phyloP scores from a whole-genome alignment of 352 stramenopile species.

The Phytophthora ohioensis region DNA sequence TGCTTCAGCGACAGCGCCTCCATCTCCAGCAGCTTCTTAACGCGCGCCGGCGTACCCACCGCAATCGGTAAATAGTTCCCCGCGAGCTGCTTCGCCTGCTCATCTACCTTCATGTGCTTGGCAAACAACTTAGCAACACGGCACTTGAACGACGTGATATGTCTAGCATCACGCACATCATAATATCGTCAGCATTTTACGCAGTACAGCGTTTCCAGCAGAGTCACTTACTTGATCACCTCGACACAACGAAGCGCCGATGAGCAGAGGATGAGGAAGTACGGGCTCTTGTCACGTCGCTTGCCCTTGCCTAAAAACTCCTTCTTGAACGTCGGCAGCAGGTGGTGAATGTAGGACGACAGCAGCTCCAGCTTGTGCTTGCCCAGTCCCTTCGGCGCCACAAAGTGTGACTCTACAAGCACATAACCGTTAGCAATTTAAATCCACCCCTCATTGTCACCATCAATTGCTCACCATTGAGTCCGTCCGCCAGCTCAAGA shows the following conservation, averaged over 20 bases:
- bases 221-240: constrained; percentile 91
- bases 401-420: constrained; percentile 72
- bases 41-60: constrained; percentile 77
- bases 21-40: constrained; percentile 86
- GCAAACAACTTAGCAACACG: constrained; percentile 96
- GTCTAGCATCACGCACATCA: constrained; percentile 38
- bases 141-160: constrained; percentile 87
- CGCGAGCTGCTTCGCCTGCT: constrained; percentile 89
- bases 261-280: constrained; percentile 92
- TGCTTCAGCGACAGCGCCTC: constrained; percentile 78
- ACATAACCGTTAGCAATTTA: neutral
- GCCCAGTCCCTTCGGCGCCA: constrained; percentile 61
- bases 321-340: constrained; percentile 78
- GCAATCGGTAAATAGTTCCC: constrained; percentile 79
- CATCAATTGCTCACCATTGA: constrained; percentile 58
- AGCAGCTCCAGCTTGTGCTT: constrained; percentile 85
- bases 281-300: constrained; percentile 89
- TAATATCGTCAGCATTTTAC: constrained; percentile 29
- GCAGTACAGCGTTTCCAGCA: neutral
- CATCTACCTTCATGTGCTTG: constrained; percentile 93
- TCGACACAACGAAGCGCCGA: constrained; percentile 93
- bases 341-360: constrained; percentile 76
- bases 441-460: neutral
- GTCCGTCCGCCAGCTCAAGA: constrained; percentile 80
- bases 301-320: constrained; percentile 82